Conservation (phyloP, 345 rosid species). For the Aquilaria malaccensis region DNA sequence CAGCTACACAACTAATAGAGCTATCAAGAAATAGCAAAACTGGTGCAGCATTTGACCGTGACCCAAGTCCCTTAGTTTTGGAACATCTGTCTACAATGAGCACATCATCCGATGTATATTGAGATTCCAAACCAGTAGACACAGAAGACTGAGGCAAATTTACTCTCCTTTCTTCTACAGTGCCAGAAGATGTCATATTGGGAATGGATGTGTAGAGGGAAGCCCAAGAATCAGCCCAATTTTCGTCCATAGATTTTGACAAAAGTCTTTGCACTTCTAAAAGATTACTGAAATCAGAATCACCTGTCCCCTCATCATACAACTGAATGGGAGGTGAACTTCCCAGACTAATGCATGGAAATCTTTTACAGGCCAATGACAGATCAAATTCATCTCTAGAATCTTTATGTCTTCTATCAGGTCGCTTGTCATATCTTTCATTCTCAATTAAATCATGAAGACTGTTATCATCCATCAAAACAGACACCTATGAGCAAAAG, state of each 20-base stretch:
- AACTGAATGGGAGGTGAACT: slow-evolving; percentile 50
- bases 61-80: slow-evolving; percentile 10
- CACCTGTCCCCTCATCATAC: slow-evolving; percentile 34
- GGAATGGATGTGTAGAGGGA: slow-evolving; percentile 31
- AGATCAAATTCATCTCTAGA: slow-evolving; percentile 35
- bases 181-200: slow-evolving; percentile 28
- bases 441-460: slow-evolving; percentile 41
- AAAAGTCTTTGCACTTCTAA: slow-evolving; percentile 33
- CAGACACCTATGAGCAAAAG: slow-evolving; percentile 42
- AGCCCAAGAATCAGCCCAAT: slow-evolving; percentile 48
- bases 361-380: slow-evolving; percentile 55
- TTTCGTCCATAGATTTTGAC: slow-evolving; percentile 25
- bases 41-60: slow-evolving; percentile 12
- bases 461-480: slow-evolving; percentile 39
- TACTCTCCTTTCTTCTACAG: slow-evolving; percentile 23
- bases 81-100: slow-evolving; percentile 17
- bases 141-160: slow-evolving; percentile 20
- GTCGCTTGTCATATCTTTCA: slow-evolving; percentile 33
- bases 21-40: slow-evolving; percentile 43
- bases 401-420: slow-evolving; percentile 28
- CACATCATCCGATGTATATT: slow-evolving; percentile 23
- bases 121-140: slow-evolving; percentile 24
- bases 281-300: slow-evolving; percentile 21
- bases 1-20: slow-evolving; percentile 48
- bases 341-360: slow-evolving; percentile 71